These are phyloP conservation scores for Haematococcus sp. DNA, from an alignment of 139 green algal genomes.

Conservation along the genomic window DNA sequence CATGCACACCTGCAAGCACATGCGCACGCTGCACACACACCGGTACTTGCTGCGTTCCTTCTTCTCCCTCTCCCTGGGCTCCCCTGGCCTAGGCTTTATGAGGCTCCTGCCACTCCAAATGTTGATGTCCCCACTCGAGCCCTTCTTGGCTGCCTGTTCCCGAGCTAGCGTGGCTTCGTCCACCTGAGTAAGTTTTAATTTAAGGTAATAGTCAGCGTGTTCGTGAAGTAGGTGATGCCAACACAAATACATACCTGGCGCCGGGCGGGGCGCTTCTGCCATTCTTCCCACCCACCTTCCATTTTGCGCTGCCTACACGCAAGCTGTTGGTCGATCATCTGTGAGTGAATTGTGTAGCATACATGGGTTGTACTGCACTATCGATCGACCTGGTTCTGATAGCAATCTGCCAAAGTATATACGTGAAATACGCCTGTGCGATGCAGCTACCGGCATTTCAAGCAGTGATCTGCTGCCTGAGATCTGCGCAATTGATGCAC, in stretches of 20 bases:
- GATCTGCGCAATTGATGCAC: too few species aligned
- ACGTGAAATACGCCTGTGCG: too few species aligned
- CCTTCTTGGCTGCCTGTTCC: slow-evolving; percentile 14
- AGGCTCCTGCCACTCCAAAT: slow-evolving; percentile 32
- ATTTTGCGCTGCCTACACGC: too few species aligned
- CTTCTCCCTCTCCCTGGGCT: neutral
- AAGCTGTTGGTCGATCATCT: too few species aligned
- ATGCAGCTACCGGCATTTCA: too few species aligned
- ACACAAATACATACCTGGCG: neutral
- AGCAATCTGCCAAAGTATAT: too few species aligned
- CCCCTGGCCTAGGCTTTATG: neutral
- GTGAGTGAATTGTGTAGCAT: too few species aligned
- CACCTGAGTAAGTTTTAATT: slow-evolving; percentile 9
- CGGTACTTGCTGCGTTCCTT: slow-evolving; percentile 50
- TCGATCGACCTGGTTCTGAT: too few species aligned
- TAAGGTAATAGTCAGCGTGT: neutral
- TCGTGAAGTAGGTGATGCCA: neutral
- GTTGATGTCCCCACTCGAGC: slow-evolving; percentile 18
- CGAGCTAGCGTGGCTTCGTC: slow-evolving; percentile 27
- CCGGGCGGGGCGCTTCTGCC: slow-evolving; percentile 5
- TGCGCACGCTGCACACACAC: neutral
- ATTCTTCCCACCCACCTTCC: neutral
- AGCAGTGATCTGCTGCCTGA: too few species aligned
- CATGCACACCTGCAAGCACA: too few species aligned
- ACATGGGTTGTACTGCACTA: too few species aligned